Base-by-base conservation (phyloP, 1,284 basidiomycete species). In the Meira miltonrushii region DNA sequence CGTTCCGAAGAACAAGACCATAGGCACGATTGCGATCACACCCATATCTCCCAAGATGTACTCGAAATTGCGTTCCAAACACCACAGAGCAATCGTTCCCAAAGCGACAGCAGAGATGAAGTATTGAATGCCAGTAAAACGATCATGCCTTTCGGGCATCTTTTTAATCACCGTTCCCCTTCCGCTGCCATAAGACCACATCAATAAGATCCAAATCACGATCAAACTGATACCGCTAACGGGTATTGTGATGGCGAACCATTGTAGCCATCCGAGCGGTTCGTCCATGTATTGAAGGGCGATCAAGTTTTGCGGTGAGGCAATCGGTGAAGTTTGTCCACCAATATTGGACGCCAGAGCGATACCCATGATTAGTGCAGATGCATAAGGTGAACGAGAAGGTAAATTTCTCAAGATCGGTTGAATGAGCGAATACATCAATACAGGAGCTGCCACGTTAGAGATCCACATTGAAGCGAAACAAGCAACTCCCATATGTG, bases 391-490 rank as follows among this genome's bases (percentile, higher is more conserved):
- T 2, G 92, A 88, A 69, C 87, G 89, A 1, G 88, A 86, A 12
- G 94, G 92, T 2, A 99, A 82, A 28, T 89, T 95, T 63, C 93
- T 85, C 33, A 96, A 84, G 70, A 97, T 96, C 13, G 94, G 95
- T 88, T 96, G 77, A 78, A 97, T 93, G 60, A 98, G 83, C n/a
- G 92, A 92, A 79, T 96, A 98, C 81, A 93, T 96, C 12, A 98
- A 82, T 1, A 94, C 96, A 12, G 95, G 95, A 7, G 94, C 94
- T 0, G 94, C 94, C 13, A 98, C 94, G 75, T 99, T 97, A 78
- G 89, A 88, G 72, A 98, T 97, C 95, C 93, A 98, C 95, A 97
- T 99, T 78, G 89, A 92, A 1, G 94, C 92, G 77, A 98, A 98
- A 75, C 93, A 96, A 0, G 93, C 89, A 4, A 98, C 93, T 41